These are phyloP conservation scores for Ganoderma lingzhi DNA, from an alignment of 1,284 basidiomycete genomes.

Conservation along the genomic window DNA sequence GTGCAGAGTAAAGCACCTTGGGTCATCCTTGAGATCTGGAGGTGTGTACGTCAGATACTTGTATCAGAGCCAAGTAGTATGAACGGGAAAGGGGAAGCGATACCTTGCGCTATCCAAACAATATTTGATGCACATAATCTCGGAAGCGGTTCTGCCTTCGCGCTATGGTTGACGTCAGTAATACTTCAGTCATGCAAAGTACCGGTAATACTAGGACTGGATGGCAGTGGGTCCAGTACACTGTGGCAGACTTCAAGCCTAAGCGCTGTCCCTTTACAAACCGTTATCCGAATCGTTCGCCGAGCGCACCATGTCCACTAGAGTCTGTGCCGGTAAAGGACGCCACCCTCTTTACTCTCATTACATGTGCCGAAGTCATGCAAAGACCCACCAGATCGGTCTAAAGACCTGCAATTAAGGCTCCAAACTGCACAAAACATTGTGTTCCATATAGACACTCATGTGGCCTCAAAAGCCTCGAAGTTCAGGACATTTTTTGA, in stretches of 20 bases:
- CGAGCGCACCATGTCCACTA: not conserved
- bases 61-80: not conserved
- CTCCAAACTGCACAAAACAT: not conserved
- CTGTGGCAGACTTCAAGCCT: too few species aligned
- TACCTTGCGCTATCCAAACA: too few species aligned
- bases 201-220: too few species aligned
- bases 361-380: not conserved
- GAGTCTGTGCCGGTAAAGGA: not conserved
- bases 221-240: too few species aligned
- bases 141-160: too few species aligned
- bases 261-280: too few species aligned
- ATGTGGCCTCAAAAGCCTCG: too few species aligned
- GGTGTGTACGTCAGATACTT: not conserved
- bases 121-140: too few species aligned
- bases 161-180: too few species aligned
- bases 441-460: not conserved
- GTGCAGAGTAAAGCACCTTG: not conserved
- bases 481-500: too few species aligned
- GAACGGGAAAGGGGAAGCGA: not conserved
- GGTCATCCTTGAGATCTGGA: not conserved
- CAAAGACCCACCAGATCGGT: not conserved
- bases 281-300: not conserved
- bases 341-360: not conserved
- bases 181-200: too few species aligned
- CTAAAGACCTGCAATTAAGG: not conserved